A percentile compares a stretch with the other conserved stretches of the same genome.
Conservation (phyloP, 768 basidiomycete genomes). For the Tricholoma sp. region DNA sequence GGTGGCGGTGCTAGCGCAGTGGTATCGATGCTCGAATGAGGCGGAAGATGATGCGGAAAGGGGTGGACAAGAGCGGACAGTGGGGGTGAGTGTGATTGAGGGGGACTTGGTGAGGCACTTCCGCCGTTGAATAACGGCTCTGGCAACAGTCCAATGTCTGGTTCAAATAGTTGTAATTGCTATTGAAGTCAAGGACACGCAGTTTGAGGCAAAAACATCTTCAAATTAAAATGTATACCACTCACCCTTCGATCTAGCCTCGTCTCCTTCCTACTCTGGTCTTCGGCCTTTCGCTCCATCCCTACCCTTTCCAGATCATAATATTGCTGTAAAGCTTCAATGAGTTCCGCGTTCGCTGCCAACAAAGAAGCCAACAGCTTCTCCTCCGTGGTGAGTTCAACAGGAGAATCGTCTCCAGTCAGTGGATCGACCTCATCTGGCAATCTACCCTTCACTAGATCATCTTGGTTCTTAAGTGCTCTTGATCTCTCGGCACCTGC, state of each 20-base stretch:
- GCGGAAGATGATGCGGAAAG: conserved; percentile 24
- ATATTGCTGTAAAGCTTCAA: conserved; percentile 65
- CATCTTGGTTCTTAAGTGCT: conserved; percentile 22
- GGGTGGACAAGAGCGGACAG: conserved; percentile 16
- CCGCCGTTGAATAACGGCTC: conserved; percentile 25
- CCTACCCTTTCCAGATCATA: conserved; percentile 74
- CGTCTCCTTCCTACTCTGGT: conserved; percentile 64
- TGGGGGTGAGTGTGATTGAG: conserved; percentile 38
- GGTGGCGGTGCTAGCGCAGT: conserved; percentile 56
- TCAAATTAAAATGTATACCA: conserved; percentile 3
- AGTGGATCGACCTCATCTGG: neutral
- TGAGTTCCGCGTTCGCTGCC: conserved; percentile 65
- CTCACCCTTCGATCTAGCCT: conserved; percentile 64
- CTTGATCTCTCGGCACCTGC: conserved; percentile 75
- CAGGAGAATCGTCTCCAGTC: conserved; percentile 25
- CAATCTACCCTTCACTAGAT: conserved; percentile 10
- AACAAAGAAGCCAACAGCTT: conserved; percentile 68
- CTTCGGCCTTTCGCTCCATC: conserved; percentile 56
- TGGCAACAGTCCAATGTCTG: conserved; percentile 25
- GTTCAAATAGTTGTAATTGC: conserved; percentile 34
- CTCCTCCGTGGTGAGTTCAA: conserved; percentile 64
- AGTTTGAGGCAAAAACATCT: neutral
- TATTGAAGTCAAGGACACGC: neutral
- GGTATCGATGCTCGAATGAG: conserved; percentile 10
- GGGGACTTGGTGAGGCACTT: conserved; percentile 39